Percentiles rank a stretch among this genome's conserved stretches.
Conservation (phyloP, 2,329 filamentous ascomycete genomes). For the Chaetothyriales sp. region DNA sequence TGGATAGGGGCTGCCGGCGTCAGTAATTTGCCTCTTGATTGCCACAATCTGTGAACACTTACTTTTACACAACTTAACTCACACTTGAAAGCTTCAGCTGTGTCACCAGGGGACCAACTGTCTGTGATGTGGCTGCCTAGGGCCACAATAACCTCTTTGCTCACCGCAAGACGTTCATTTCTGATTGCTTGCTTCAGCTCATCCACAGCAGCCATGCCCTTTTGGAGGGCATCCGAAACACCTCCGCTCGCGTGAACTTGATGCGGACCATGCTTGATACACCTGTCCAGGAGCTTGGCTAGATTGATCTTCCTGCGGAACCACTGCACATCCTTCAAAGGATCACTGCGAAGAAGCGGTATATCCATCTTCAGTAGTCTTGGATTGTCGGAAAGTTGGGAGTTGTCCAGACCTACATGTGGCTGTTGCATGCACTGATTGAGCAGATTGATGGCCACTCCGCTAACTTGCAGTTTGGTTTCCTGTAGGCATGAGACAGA, state of each 20-base stretch:
- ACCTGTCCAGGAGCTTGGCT: neutral
- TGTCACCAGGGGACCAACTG: neutral
- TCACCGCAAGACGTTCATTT: neutral
- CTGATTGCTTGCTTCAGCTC: neutral
- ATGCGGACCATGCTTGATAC: neutral
- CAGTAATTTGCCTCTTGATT: neutral
- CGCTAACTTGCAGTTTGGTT: conserved; percentile 24
- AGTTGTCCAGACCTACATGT: conserved; percentile 16
- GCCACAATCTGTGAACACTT: neutral
- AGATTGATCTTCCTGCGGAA: conserved; percentile 21
- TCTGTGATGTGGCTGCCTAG: neutral
- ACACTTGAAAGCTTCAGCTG: neutral
- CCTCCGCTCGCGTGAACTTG: neutral
- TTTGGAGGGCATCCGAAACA: neutral
- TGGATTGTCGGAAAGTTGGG: neutral
- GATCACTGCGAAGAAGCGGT: conserved; percentile 29
- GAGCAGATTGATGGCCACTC: conserved; percentile 20
- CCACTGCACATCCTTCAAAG: conserved; percentile 29
- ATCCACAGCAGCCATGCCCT: neutral
- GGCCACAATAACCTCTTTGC: neutral
- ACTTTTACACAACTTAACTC: neutral
- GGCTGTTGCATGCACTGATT: conserved; percentile 5
- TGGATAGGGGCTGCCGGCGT: neutral
- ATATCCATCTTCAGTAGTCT: conserved; percentile 28
- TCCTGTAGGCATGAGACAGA: conserved; percentile 11